Conservation (phyloP, 129 eudicot genomes). For the Artemisia annua region DNA sequence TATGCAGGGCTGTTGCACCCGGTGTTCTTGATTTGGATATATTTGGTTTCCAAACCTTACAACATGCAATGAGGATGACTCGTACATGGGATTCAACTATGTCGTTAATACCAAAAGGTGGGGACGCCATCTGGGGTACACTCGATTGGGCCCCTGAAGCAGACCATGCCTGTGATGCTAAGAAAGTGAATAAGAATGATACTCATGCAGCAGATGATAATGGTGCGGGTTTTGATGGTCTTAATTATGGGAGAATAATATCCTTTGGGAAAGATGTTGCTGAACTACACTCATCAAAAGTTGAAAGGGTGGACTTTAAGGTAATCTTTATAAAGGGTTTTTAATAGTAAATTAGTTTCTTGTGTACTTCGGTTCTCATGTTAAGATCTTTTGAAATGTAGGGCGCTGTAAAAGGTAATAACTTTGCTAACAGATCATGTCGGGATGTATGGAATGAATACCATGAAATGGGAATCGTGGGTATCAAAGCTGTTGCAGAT, state of each 20-base stretch:
- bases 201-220: neutral
- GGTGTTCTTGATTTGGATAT: slow-evolving; percentile 10
- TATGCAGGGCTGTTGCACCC: slow-evolving; percentile 4
- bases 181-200: slow-evolving; percentile 5
- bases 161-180: neutral
- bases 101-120: slow-evolving; percentile 20
- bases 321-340: neutral
- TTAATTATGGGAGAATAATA: slow-evolving; percentile 11
- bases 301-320: slow-evolving; percentile 14
- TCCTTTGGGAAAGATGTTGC: slow-evolving; percentile 7
- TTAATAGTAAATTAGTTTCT: neutral
- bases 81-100: slow-evolving; percentile 12
- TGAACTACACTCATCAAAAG: slow-evolving; percentile 11
- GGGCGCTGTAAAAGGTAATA: slow-evolving; percentile 12
- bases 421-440: slow-evolving; percentile 5
- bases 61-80: slow-evolving; percentile 14
- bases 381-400: neutral
- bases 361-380: neutral
- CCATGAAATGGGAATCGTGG: slow-evolving; percentile 13
- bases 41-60: slow-evolving; percentile 5
- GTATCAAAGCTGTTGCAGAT: slow-evolving; percentile 17
- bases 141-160: slow-evolving; percentile 14
- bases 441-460: slow-evolving; percentile 15
- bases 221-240: neutral
- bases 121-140: slow-evolving; percentile 5